These are phyloP conservation scores for Westerdykella sp. DNA, from an alignment of 2,329 filamentous ascomycete genomes.

Conservation along the genomic window DNA sequence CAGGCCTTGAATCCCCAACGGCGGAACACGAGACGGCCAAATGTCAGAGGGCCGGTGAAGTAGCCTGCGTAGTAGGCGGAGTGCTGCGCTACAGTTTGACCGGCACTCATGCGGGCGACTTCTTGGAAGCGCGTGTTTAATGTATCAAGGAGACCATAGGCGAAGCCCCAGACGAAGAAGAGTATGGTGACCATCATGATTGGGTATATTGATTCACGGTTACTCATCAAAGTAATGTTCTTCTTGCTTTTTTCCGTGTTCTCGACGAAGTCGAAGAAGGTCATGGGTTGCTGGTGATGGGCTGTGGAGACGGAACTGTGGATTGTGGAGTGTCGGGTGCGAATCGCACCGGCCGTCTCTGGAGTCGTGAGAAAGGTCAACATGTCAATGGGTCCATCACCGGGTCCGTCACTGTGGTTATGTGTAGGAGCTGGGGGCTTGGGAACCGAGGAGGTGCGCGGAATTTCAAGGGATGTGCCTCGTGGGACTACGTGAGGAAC, in stretches of 20 bases:
- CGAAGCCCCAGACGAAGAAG: constrained; percentile 86
- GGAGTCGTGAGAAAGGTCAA: constrained; percentile 51
- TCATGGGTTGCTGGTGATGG: constrained; percentile 30
- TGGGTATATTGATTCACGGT: constrained; percentile 62
- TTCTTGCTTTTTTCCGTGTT: constrained; percentile 55
- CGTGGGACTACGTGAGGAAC: constrained; percentile 3
- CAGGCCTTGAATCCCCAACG: constrained; percentile 58
- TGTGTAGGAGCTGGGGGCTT: constrained; percentile 16
- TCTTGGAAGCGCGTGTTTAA: constrained; percentile 66
- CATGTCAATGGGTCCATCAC: constrained; percentile 38
- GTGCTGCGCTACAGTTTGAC: constrained; percentile 61
- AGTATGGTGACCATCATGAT: constrained; percentile 70
- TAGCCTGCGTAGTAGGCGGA: constrained; percentile 68
- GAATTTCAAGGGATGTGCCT: constrained; percentile 18
- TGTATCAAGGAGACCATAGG: constrained; percentile 78
- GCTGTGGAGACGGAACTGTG: constrained; percentile 20
- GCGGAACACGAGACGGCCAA: constrained; percentile 55
- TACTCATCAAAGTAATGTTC: constrained; percentile 61
- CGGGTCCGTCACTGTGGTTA: constrained; percentile 7
- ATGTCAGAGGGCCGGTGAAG: constrained; percentile 61
- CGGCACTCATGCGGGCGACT: constrained; percentile 55
- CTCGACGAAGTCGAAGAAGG: constrained; percentile 73
- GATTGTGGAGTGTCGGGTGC: constrained; percentile 34
- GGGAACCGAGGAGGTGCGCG: constrained; percentile 5
- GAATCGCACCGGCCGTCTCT: constrained; percentile 35